phyloP scores from a whole-genome alignment of 768 basidiomycete genomes.

The Trichaptum fuscoviolaceum region DNA sequence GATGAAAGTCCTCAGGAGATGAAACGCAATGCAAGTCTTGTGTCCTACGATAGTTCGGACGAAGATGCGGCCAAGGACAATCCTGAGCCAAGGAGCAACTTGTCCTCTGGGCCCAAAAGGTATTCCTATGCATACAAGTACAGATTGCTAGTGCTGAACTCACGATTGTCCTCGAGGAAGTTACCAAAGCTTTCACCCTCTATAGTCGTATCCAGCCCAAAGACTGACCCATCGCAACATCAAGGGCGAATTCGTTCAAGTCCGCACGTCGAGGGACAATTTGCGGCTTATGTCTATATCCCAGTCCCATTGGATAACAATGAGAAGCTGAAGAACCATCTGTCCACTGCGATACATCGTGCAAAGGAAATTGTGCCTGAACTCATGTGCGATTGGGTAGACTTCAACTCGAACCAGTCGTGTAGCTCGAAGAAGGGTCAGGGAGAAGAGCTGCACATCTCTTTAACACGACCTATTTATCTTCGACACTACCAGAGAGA shows the following conservation, averaged over 20 bases:
- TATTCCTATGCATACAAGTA: slow-evolving; percentile 1
- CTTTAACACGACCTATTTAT: slow-evolving; percentile 77
- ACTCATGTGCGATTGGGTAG: slow-evolving; percentile 39
- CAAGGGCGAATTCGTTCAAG: slow-evolving; percentile 74
- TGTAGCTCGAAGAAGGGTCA: slow-evolving; percentile 12
- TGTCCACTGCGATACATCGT: slow-evolving; percentile 40
- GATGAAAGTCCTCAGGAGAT: slow-evolving; percentile 17
- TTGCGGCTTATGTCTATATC: slow-evolving; percentile 72
- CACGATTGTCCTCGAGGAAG: slow-evolving; percentile 37
- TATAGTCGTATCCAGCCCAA: slow-evolving; percentile 42
- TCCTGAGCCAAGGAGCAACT: slow-evolving; percentile 35
- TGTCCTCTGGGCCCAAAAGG: neutral
- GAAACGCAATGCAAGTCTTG: slow-evolving; percentile 36
- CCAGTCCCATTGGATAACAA: slow-evolving; percentile 43
- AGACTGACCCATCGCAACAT: slow-evolving; percentile 73
- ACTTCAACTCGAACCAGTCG: slow-evolving; percentile 5
- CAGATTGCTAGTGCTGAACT: neutral
- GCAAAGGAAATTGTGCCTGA: slow-evolving; percentile 42
- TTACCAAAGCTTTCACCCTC: slow-evolving; percentile 53
- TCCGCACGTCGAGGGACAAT: slow-evolving; percentile 87
- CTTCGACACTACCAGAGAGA: slow-evolving; percentile 76
- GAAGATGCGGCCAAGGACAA: slow-evolving; percentile 28
- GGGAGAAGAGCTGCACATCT: slow-evolving; percentile 66
- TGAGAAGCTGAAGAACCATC: slow-evolving; percentile 35
- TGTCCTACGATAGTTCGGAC: slow-evolving; percentile 48